phyloP scores from a whole-genome alignment of 495 filamentous ascomycete genomes.

The Xylaria intraflava region DNA sequence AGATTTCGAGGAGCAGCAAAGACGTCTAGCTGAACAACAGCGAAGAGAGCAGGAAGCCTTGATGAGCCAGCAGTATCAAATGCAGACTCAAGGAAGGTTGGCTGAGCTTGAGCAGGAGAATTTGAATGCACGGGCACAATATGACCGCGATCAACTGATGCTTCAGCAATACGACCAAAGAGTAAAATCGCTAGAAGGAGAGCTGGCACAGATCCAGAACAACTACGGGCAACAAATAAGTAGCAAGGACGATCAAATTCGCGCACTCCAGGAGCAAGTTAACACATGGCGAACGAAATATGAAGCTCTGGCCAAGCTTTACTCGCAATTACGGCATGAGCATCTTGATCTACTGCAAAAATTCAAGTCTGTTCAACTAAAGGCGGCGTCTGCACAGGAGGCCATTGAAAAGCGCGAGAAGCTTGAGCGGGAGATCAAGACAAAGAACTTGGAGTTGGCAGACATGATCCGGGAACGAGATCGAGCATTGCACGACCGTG shows the following conservation, averaged over 20 bases:
- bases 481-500: constrained; percentile 86
- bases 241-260: constrained; percentile 92
- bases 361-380: constrained; percentile 91
- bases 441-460: constrained; percentile 94
- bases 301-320: constrained; percentile 91
- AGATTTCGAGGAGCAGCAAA: constrained; percentile 94
- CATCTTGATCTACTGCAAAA: constrained; percentile 91
- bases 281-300: constrained; percentile 97
- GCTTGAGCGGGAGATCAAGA: constrained; percentile 94
- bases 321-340: constrained; percentile 91
- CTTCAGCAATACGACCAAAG: constrained; percentile 92
- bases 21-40: constrained; percentile 80
- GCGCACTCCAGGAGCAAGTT: constrained; percentile 84
- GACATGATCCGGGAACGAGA: constrained; percentile 98
- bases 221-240: constrained; percentile 78
- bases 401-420: constrained; percentile 93
- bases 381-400: constrained; percentile 93
- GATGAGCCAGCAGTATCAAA: constrained; percentile 75
- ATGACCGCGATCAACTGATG: constrained; percentile 94
- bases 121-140: constrained; percentile 86
- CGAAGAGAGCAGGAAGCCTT: constrained; percentile 84
- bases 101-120: constrained; percentile 95
- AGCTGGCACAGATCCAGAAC: constrained; percentile 71
- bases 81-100: constrained; percentile 86
- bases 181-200: constrained; percentile 85